These are phyloP conservation scores for Nicotiana sylvestris DNA, from an alignment of 257 asterid species.

Conservation along the genomic window DNA sequence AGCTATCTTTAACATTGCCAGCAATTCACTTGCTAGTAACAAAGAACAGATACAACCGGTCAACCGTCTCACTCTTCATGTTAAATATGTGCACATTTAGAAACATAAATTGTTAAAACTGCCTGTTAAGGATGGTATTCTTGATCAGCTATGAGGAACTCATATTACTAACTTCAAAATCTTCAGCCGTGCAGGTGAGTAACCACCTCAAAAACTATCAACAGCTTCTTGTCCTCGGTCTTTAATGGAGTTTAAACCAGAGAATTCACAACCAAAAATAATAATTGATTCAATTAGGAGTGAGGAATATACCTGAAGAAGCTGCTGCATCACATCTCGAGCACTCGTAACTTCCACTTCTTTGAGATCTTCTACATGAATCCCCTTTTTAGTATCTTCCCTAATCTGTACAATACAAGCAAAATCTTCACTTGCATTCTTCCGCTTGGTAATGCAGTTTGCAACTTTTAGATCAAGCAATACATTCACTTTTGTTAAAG, in stretches of 20 bases:
- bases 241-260: background rate
- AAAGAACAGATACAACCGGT: background rate
- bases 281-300: background rate
- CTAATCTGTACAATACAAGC: constrained; percentile 54
- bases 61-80: background rate
- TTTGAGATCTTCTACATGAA: constrained; percentile 85
- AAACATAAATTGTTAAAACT: background rate
- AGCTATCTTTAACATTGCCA: background rate
- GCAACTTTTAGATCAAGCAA: constrained; percentile 6
- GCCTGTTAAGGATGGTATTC: background rate
- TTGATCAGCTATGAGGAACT: background rate
- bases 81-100: background rate
- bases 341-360: constrained; percentile 92
- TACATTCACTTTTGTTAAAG: background rate
- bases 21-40: background rate
- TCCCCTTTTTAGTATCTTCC: constrained; percentile 90
- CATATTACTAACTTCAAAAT: background rate
- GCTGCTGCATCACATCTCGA: constrained; percentile 89
- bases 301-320: constrained; percentile 64
- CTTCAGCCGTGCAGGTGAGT: background rate
- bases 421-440: constrained; percentile 3
- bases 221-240: background rate
- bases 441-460: background rate
- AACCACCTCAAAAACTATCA: constrained; percentile 7
- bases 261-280: background rate